Conservation (phyloP, 2,329 filamentous ascomycete genomes). For the Pseudogymnoascus sp. region DNA sequence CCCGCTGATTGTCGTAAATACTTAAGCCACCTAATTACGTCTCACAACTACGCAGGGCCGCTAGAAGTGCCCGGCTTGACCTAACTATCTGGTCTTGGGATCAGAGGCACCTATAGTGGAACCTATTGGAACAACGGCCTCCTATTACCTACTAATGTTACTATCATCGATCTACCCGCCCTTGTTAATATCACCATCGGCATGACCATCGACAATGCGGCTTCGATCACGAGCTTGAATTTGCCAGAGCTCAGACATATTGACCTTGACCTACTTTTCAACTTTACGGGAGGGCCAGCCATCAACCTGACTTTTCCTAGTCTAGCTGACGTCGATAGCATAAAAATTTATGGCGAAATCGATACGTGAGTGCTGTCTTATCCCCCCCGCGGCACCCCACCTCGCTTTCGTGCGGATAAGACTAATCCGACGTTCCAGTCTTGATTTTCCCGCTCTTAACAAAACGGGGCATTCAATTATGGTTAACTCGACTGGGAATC, state of each 20-base stretch:
- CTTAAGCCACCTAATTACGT: background rate
- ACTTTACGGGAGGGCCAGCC: background rate
- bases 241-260: background rate
- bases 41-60: background rate
- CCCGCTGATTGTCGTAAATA: background rate
- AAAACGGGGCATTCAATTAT: background rate
- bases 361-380: background rate
- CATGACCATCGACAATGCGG: background rate
- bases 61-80: background rate
- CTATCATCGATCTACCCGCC: background rate
- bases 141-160: background rate
- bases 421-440: background rate
- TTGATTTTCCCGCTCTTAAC: background rate
- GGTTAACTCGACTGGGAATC: background rate
- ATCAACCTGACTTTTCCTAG: background rate
- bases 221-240: background rate
- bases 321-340: background rate
- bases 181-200: background rate
- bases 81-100: background rate
- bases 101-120: background rate
- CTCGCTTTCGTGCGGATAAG: background rate
- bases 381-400: background rate
- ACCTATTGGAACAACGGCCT: background rate
- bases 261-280: background rate
- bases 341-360: background rate